Percentiles rank a stretch among this genome's conserved stretches.
Conservation (phyloP, 164 flowering plant species). For the Vitis rupestris region DNA sequence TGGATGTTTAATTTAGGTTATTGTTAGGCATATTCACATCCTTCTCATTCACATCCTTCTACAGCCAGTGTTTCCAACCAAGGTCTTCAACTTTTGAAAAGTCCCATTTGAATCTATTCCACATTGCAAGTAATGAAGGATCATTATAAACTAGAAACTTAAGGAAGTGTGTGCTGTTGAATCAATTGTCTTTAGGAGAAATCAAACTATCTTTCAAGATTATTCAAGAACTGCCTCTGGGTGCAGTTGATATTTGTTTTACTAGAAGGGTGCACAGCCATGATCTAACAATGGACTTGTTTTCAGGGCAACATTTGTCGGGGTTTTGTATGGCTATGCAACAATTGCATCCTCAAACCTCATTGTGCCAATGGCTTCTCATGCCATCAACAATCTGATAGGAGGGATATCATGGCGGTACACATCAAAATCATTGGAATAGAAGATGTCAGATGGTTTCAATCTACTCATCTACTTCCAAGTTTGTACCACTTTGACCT, state of each 20-base stretch:
- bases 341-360: slow-evolving; percentile 62
- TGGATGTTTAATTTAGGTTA: no score
- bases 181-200: background rate
- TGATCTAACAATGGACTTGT: slow-evolving; percentile 2
- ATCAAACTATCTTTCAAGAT: background rate
- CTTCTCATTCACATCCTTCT: background rate
- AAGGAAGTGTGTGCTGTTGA: background rate
- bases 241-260: no score
- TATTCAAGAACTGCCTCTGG: background rate
- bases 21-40: no score
- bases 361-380: slow-evolving; percentile 84
- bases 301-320: slow-evolving; percentile 92
- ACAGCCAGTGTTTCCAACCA: background rate
- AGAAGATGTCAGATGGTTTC: background rate
- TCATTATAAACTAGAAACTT: background rate
- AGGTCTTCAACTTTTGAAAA: background rate
- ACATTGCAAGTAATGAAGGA: background rate
- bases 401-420: slow-evolving; percentile 79
- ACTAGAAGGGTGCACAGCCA: background rate
- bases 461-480: no score
- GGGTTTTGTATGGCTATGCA: slow-evolving; percentile 69
- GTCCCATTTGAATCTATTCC: slow-evolving; percentile 1
- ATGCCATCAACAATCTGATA: slow-evolving; percentile 77
- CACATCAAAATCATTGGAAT: slow-evolving; percentile 32
- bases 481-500: no score